phyloP scores from a whole-genome alignment of 176 grass and related monocot species.

The Zea luxurians region DNA sequence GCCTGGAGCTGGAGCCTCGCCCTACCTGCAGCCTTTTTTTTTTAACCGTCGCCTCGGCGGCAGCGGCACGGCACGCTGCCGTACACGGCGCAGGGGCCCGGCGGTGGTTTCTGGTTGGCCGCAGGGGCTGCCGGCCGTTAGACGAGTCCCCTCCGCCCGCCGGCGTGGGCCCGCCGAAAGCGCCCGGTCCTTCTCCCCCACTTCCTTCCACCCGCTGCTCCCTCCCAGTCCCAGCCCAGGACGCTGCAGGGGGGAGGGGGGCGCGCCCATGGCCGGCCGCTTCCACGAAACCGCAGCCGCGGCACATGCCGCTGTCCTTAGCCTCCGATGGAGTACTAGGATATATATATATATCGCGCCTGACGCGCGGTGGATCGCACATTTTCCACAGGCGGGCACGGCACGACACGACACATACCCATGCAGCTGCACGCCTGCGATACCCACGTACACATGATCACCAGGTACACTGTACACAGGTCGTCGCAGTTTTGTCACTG shows the following conservation, averaged over 20 bases:
- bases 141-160: conserved; percentile 16
- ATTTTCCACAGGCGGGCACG: not conserved
- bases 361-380: not conserved
- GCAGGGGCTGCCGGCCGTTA: conserved; percentile 44
- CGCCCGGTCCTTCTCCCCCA: conserved; percentile 48
- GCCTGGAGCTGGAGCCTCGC: too few species aligned
- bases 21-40: conserved; percentile 25
- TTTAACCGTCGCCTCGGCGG: conserved; percentile 48
- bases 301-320: conserved; percentile 29
- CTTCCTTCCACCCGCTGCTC: too few species aligned
- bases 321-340: not conserved
- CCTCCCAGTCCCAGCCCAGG: not conserved
- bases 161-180: conserved; percentile 46
- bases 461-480: not conserved
- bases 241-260: too few species aligned
- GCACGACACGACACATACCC: not conserved
- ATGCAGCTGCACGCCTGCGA: not conserved
- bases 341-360: not conserved
- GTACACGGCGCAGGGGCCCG: conserved; percentile 7
- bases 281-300: not conserved
- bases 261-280: too few species aligned
- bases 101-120: conserved; percentile 34
- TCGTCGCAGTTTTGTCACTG: not conserved
- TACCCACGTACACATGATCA: not conserved
- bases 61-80: conserved; percentile 24